Evolutionary conservation across 345 rosid genomes (phyloP).

Genomic region (Populus euphratica): DNA sequence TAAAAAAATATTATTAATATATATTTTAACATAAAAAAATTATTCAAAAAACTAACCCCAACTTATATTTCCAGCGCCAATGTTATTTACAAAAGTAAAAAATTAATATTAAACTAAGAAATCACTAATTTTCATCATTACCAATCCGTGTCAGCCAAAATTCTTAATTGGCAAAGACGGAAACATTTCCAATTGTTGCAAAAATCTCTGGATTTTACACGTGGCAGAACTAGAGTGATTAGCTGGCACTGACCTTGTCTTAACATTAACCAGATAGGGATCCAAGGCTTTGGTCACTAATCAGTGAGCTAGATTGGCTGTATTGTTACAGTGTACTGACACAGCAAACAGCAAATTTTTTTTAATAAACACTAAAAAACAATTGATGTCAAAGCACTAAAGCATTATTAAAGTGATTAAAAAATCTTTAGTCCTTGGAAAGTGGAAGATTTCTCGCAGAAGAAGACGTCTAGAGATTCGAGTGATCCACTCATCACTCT

Average conservation of each 20-base stretch:
- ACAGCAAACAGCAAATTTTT: slow-evolving; percentile 6
- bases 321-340: slow-evolving; percentile 33
- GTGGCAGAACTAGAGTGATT: background rate
- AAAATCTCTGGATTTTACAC: background rate
- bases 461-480: slow-evolving; percentile 41
- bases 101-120: background rate
- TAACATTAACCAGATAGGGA: background rate
- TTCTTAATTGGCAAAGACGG: background rate
- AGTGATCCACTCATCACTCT: slow-evolving; percentile 16
- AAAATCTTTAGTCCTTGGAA: slow-evolving; percentile 39
- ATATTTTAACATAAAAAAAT: no score
- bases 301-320: slow-evolving; percentile 16
- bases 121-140: background rate
- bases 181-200: background rate
- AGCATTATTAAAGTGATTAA: slow-evolving; percentile 13
- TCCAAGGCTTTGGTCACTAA: background rate
- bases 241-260: background rate
- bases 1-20: no score
- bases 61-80: no score
- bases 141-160: background rate
- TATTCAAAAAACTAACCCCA: no score
- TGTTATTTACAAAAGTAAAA: no score
- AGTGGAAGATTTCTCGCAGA: slow-evolving; percentile 41
- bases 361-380: background rate
- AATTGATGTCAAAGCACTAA: slow-evolving; percentile 40